These are phyloP conservation scores for Agaricales sp. DNA, from an alignment of 1,284 basidiomycete species.

Conservation along the genomic window DNA sequence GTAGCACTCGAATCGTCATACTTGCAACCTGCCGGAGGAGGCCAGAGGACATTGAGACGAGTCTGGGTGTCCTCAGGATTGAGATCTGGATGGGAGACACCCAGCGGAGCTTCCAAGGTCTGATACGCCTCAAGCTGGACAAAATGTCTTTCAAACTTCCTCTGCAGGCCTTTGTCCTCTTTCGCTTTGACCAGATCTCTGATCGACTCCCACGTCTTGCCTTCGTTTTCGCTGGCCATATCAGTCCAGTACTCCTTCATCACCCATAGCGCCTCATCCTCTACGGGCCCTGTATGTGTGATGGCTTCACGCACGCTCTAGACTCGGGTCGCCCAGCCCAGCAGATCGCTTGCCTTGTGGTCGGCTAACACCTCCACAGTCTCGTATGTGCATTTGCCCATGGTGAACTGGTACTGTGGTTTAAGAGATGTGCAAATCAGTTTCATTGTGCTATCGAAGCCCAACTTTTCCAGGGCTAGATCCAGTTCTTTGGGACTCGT, in stretches of 20 bases:
- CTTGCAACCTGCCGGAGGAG: background rate
- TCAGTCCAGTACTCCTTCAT: no score
- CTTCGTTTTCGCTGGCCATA: background rate
- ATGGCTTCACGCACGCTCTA: background rate
- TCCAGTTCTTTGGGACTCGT: no score
- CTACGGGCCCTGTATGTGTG: background rate
- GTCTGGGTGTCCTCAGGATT: background rate
- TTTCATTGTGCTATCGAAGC: background rate
- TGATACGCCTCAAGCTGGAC: background rate
- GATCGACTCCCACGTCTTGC: background rate
- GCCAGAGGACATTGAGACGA: background rate
- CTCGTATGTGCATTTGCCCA: background rate
- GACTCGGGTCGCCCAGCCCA: background rate
- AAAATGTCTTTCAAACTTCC: background rate
- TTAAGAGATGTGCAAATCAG: background rate
- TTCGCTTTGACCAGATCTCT: background rate
- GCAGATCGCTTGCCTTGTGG: background rate
- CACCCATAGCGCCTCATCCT: background rate
- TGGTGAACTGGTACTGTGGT: no score
- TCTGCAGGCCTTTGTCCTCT: background rate
- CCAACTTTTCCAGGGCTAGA: background rate
- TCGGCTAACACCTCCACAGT: background rate
- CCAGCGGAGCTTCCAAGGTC: background rate
- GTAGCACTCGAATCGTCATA: background rate
- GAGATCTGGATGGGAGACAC: no score